phyloP scores from a whole-genome alignment of 2,329 filamentous ascomycete genomes.

The Cladosporium sp. region DNA sequence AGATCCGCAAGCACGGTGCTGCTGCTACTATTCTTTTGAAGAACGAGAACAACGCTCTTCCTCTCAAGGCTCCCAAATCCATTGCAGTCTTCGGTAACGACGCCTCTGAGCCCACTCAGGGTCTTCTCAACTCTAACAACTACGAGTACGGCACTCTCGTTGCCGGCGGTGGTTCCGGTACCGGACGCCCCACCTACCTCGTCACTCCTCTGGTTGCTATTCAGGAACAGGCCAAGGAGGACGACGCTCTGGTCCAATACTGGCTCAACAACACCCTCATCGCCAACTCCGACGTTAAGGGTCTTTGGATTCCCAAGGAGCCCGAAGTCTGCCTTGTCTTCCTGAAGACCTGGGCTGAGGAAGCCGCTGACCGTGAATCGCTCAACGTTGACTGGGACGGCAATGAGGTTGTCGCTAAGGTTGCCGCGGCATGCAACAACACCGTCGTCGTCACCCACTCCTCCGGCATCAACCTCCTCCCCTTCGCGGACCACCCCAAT shows the following conservation, averaged over 20 bases:
- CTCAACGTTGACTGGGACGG: slow-evolving; percentile 12
- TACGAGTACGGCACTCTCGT: slow-evolving; percentile 37
- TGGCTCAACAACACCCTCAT: slow-evolving; percentile 13
- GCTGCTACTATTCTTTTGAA: slow-evolving; percentile 55
- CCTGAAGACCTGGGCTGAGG: slow-evolving; percentile 50
- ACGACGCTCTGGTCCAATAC: slow-evolving; percentile 22
- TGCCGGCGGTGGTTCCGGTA: slow-evolving; percentile 39
- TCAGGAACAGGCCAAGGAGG: slow-evolving; percentile 25
- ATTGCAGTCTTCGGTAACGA: slow-evolving; percentile 44
- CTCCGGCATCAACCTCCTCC: slow-evolving; percentile 39
- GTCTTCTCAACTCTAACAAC: slow-evolving; percentile 7
- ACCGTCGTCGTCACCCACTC: slow-evolving; percentile 43
- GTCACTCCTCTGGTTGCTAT: slow-evolving; percentile 40
- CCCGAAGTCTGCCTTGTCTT: slow-evolving; percentile 49
- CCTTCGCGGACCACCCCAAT: slow-evolving; percentile 39
- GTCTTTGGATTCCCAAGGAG: slow-evolving; percentile 10
- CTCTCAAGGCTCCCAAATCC: slow-evolving; percentile 45
- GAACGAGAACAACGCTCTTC: slow-evolving; percentile 52
- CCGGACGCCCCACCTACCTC: slow-evolving; percentile 35
- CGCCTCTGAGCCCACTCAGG: slow-evolving; percentile 17
- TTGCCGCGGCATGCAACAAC: slow-evolving; percentile 15
- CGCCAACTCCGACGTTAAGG: slow-evolving; percentile 27
- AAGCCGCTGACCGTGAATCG: slow-evolving; percentile 27
- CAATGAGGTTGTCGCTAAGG: slow-evolving; percentile 20
- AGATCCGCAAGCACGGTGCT: slow-evolving; percentile 29